These are phyloP conservation scores for Xylariaceae sp. DNA, from an alignment of 2,329 filamentous ascomycete genomes.

Conservation along the genomic window DNA sequence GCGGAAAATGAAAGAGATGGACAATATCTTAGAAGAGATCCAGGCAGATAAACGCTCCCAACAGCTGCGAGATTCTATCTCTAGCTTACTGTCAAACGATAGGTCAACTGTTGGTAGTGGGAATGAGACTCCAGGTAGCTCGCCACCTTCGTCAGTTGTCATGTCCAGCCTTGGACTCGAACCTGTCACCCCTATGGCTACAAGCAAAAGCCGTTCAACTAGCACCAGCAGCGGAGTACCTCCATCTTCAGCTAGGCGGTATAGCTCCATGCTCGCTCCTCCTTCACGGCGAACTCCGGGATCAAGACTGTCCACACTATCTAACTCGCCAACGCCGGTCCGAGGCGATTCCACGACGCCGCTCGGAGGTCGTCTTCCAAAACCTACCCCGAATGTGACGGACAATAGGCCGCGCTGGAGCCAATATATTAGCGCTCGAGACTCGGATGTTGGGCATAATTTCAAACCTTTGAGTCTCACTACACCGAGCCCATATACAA, in stretches of 20 bases:
- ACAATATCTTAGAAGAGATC: conserved; percentile 69
- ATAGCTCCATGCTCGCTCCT: conserved; percentile 45
- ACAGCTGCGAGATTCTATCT: conserved; percentile 86
- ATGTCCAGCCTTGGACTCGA: conserved; percentile 54
- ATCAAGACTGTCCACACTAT: conserved; percentile 45
- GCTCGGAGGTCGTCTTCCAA: conserved; percentile 40
- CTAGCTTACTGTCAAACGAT: conserved; percentile 83
- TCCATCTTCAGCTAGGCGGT: conserved; percentile 38
- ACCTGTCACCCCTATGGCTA: conserved; percentile 42
- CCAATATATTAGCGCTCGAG: conserved; percentile 57
- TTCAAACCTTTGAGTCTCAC: conserved; percentile 60
- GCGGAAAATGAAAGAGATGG: conserved; percentile 71
- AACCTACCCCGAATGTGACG: conserved; percentile 43
- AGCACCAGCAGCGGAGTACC: conserved; percentile 45
- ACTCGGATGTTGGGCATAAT: conserved; percentile 63
- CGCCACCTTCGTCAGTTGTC: conserved; percentile 58
- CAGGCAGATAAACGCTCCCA: conserved; percentile 60
- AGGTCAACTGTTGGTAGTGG: conserved; percentile 66
- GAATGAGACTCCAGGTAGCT: conserved; percentile 66
- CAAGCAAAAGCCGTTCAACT: conserved; percentile 45
- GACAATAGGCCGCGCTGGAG: conserved; percentile 70
- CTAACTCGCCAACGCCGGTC: conserved; percentile 34
- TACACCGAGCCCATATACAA: conserved; percentile 55
- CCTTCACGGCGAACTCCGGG: conserved; percentile 41
- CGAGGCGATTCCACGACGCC: conserved; percentile 49